Percentiles rank a stretch among this genome's conserved stretches.
Evolutionary conservation across 2,329 filamentous ascomycete genomes (phyloP).

Genomic region (Colletotrichum liriopes): DNA sequence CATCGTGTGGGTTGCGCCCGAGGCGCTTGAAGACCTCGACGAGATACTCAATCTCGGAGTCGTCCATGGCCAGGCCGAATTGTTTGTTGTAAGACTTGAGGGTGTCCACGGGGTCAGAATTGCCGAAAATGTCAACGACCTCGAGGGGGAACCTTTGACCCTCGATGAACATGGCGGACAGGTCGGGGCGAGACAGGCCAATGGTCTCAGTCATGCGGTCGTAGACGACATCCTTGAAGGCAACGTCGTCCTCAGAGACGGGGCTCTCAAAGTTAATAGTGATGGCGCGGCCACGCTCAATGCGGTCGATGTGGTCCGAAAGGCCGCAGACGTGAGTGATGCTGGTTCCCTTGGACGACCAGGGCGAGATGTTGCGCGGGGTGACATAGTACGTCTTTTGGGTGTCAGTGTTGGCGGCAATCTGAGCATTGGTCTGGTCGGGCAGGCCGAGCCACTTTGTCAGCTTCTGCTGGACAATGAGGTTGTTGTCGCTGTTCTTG

Average conservation of each 20-base stretch:
- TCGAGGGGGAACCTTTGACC: constrained; percentile 74
- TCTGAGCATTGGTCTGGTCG: constrained; percentile 61
- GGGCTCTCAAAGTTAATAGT: constrained; percentile 74
- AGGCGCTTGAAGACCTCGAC: constrained; percentile 70
- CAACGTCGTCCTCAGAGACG: constrained; percentile 61
- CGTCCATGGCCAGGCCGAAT: constrained; percentile 88
- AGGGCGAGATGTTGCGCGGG: constrained; percentile 92
- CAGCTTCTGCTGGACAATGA: constrained; percentile 61
- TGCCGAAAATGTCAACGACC: constrained; percentile 81
- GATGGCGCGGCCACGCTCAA: constrained; percentile 89
- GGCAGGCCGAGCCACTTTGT: constrained; percentile 55
- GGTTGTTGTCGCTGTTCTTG: constrained; percentile 59
- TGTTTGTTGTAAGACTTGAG: constrained; percentile 88
- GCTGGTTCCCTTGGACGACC: constrained; percentile 96
- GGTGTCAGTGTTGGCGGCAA: constrained; percentile 58
- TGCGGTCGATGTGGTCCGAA: constrained; percentile 77
- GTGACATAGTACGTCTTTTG: constrained; percentile 73
- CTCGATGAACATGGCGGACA: constrained; percentile 85
- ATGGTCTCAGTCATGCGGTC: constrained; percentile 97
- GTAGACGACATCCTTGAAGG: constrained; percentile 81
- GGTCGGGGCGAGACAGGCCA: constrained; percentile 75
- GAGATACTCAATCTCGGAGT: constrained; percentile 92
- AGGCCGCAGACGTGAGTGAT: constrained; percentile 94
- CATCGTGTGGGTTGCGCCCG: constrained; percentile 82
- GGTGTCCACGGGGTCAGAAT: constrained; percentile 76